A percentile compares a stretch with the other conserved stretches of the same genome.
phyloP scores from a whole-genome alignment of 352 stramenopile species.

The Plasmopara viticola region DNA sequence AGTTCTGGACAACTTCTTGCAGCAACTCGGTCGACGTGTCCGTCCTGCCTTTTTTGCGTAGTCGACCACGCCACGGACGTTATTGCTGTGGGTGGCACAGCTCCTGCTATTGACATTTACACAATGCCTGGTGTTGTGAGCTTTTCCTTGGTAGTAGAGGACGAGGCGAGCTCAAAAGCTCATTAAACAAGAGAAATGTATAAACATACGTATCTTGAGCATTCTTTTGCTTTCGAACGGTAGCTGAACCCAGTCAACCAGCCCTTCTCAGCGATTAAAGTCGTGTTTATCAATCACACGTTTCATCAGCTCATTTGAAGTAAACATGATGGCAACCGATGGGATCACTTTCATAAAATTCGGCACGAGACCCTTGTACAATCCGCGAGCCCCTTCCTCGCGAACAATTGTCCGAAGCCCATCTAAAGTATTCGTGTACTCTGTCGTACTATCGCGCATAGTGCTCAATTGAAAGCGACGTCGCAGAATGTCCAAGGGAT shows the following conservation, averaged over 20 bases:
- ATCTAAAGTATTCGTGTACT: constrained; percentile 49
- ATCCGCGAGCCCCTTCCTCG: constrained; percentile 43
- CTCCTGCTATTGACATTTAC: constrained; percentile 64
- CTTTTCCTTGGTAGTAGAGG: constrained; percentile 60
- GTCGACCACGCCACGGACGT: constrained; percentile 55
- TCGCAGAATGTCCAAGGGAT: constrained; percentile 72
- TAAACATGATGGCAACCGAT: constrained; percentile 80
- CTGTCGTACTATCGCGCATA: constrained; percentile 22
- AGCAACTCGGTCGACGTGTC: constrained; percentile 41
- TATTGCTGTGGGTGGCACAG: constrained; percentile 55
- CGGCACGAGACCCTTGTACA: constrained; percentile 62
- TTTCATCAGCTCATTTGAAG: constrained; percentile 70
- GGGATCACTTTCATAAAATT: constrained; percentile 79
- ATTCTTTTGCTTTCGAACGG: constrained; percentile 7
- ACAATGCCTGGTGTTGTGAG: constrained; percentile 77
- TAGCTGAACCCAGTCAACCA: no score
- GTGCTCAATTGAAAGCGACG: constrained; percentile 64
- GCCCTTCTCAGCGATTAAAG: constrained; percentile 2
- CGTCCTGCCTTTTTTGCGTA: constrained; percentile 64
- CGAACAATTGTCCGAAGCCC: constrained; percentile 41
- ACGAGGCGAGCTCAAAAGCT: constrained; percentile 14
- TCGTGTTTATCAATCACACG: constrained; percentile 28
- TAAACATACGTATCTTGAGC: constrained; percentile 16
- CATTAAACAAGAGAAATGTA: constrained; percentile 3
- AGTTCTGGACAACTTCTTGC: constrained; percentile 56